Conservation (phyloP, 2,329 filamentous ascomycete species). For the Penicillium sp. region DNA sequence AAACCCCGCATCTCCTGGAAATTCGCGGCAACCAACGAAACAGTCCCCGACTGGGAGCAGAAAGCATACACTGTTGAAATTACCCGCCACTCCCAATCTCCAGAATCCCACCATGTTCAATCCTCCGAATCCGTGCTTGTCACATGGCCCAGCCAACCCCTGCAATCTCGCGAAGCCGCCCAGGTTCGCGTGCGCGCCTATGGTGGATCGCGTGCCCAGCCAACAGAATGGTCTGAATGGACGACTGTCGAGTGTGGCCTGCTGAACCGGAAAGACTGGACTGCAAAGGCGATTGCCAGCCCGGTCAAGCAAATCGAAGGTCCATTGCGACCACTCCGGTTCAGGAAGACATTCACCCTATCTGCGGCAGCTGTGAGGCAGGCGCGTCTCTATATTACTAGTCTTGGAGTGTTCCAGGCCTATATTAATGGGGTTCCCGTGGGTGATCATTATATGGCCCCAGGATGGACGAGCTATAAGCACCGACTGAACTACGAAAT, state of each 20-base stretch:
- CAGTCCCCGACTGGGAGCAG: not conserved
- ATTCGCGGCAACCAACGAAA: constrained; percentile 4
- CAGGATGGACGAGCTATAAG: constrained; percentile 4
- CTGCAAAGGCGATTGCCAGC: constrained; percentile 8
- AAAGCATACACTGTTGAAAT: constrained; percentile 4
- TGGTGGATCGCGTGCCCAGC: not conserved
- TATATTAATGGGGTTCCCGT: constrained; percentile 14
- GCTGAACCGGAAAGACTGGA: constrained; percentile 10
- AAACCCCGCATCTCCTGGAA: constrained; percentile 15
- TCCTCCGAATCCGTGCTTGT: constrained; percentile 9
- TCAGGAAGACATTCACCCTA: constrained; percentile 9
- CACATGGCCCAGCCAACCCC: constrained; percentile 4
- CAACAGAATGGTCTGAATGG: constrained; percentile 9
- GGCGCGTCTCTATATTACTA: constrained; percentile 17
- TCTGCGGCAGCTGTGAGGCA: not conserved
- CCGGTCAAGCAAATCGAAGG: constrained; percentile 2
- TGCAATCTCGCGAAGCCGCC: constrained; percentile 8
- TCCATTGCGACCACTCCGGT: constrained; percentile 13
- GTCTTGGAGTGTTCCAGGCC: constrained; percentile 11
- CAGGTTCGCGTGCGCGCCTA: constrained; percentile 5
- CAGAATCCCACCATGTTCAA: constrained; percentile 4
- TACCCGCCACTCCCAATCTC: not conserved
- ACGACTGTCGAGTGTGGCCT: constrained; percentile 11
- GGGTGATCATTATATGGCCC: constrained; percentile 28
- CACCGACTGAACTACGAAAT: constrained; percentile 52